A percentile compares a stretch with the other conserved stretches of the same genome.
Evolutionary conservation across 495 filamentous ascomycete species (phyloP).

Genomic region (Hypoxylon subgilvum): DNA sequence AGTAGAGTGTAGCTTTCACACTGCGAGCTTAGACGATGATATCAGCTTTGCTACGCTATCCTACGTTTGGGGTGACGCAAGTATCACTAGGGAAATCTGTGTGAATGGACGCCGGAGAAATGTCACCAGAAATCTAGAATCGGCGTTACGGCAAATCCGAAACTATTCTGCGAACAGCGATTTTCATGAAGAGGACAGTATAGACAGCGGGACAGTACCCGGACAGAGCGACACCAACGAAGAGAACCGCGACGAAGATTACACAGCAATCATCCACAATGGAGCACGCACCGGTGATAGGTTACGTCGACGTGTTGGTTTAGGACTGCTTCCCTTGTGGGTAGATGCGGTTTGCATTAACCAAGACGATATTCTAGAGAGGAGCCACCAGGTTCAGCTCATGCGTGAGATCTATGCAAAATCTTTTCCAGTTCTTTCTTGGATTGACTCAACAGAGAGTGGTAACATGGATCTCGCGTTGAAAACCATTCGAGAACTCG

Average conservation of each 20-base stretch:
- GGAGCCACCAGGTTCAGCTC: slow-evolving; percentile 13
- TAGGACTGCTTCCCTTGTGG: too few species aligned
- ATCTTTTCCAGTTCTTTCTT: slow-evolving; percentile 13
- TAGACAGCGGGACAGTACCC: neutral
- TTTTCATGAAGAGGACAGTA: slow-evolving; percentile 25
- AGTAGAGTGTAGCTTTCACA: too few species aligned
- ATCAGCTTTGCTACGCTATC: slow-evolving; percentile 1
- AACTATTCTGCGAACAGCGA: neutral
- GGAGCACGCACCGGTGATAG: too few species aligned
- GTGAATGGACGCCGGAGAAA: neutral
- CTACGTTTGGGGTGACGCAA: slow-evolving; percentile 10
- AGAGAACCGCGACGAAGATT: too few species aligned
- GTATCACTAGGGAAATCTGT: neutral
- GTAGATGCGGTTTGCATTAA: slow-evolving; percentile 30
- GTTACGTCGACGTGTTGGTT: too few species aligned
- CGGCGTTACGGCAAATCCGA: neutral
- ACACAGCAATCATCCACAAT: too few species aligned
- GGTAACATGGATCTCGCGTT: neutral
- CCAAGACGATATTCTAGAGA: slow-evolving; percentile 14
- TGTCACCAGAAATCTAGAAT: slow-evolving; percentile 1
- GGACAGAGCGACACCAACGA: too few species aligned
- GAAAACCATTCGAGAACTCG: too few species aligned
- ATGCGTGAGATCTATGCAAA: slow-evolving; percentile 23
- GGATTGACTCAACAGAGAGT: slow-evolving; percentile 9
- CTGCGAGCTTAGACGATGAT: neutral